phyloP scores from a whole-genome alignment of 306 rosid genomes.

The Bauhinia variegata region DNA sequence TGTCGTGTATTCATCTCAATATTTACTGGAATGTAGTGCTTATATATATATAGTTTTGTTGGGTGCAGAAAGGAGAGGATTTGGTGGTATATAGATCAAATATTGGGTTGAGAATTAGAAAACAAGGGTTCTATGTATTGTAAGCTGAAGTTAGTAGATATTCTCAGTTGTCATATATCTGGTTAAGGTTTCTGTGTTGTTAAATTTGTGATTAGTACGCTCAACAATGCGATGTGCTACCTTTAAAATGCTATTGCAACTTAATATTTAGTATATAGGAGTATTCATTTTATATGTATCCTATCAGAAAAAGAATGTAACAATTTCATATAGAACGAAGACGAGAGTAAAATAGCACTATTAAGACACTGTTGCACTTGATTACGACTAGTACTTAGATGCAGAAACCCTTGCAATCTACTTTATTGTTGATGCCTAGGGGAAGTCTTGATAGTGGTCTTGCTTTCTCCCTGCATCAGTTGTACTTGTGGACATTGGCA shows the following conservation, averaged over 20 bases:
- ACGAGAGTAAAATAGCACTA: constrained; percentile 1
- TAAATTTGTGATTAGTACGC: neutral
- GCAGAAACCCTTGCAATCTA: neutral
- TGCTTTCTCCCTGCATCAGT: neutral
- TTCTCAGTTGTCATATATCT: neutral
- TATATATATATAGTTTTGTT: too few relatives aligned
- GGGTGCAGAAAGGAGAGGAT: too few relatives aligned
- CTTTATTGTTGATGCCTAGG: neutral
- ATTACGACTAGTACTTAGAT: too few relatives aligned
- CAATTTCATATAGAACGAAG: constrained; percentile 11
- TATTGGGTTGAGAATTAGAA: too few relatives aligned
- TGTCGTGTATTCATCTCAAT: too few relatives aligned
- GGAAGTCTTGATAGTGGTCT: constrained; percentile 1
- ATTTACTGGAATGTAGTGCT: too few relatives aligned
- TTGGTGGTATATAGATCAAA: too few relatives aligned
- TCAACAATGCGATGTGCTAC: neutral
- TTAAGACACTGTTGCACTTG: constrained; percentile 14
- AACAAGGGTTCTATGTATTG: neutral
- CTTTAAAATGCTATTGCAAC: constrained; percentile 11
- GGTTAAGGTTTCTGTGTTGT: constrained; percentile 11
- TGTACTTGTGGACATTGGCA: too few relatives aligned
- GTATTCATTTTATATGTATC: neutral
- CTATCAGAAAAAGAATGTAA: neutral
- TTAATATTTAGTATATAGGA: neutral
- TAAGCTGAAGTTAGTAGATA: neutral